Evolutionary conservation across 192 early-diverging fungal genomes (phyloP), one percentile per base, ranked within the genome.

Genomic region (Blastocladiella britannica): DNA sequence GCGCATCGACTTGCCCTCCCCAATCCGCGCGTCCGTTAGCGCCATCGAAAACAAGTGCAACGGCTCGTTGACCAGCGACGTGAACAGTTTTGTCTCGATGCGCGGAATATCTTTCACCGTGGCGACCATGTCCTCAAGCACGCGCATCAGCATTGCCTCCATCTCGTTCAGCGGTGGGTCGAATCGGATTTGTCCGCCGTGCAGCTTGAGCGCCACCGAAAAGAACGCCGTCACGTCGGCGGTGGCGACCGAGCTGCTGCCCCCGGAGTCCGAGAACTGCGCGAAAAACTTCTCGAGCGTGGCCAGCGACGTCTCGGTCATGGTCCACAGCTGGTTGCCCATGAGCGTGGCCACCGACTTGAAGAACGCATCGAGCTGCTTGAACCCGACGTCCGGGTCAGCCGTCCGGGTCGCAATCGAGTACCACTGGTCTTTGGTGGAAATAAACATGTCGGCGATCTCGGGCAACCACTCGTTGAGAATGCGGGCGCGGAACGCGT

Each of bases 91-190:
- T 30, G 61, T 58, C 28, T 70, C 74, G 23, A 80, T 65, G 30
- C 53, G 53, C 1, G 78, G 75, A 23, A 80, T 30, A 5, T 61
- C 63, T 54, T 77, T 71, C 22, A 78, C 58, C 2, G 75, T 74
- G n/a, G 60, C 65, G 23, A 71, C 62, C 37, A 75, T 60, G 43
- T 72, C 73, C 25, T 62, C 60, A 12, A 80, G 59, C 12, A 68
- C 67, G 53, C 78, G 71, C 43, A 75, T 51, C 7, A 77, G 52
- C 12, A 70, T 65, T 52, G 72, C 71, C 5, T 64, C 63, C 51
- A 80, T 73, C 37, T 80, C 78, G 5, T 52, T 55, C 1, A 77
- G 56, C 24, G 70, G 61, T 23, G 78, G 78, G 26, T 80, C 78
- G 54, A 70, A 80, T 55, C 73, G 73, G 57, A 80, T 66, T 25